Evolutionary conservation across 2,329 filamentous ascomycete genomes (phyloP).

Genomic region (Penicillium sp.): DNA sequence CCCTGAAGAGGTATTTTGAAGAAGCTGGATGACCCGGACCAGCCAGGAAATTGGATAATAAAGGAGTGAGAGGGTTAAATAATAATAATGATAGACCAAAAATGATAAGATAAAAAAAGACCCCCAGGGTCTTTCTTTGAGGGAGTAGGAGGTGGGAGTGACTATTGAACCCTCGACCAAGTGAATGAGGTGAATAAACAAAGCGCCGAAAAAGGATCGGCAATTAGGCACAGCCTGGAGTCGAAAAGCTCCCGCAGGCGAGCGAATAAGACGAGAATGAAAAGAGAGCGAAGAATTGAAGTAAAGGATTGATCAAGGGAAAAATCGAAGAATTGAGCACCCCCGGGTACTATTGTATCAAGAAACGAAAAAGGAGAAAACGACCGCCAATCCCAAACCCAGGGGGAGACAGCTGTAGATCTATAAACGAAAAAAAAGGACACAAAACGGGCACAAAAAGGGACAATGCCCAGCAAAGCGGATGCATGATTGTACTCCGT

Average conservation of each 20-base stretch:
- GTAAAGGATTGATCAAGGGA: conserved; percentile 7
- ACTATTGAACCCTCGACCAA: background rate
- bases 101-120: background rate
- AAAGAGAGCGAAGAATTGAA: conserved; percentile 11
- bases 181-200: conserved; percentile 7
- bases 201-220: conserved; percentile 3
- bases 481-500: background rate
- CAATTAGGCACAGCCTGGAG: conserved; percentile 10
- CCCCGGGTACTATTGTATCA: conserved; percentile 9
- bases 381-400: conserved; percentile 1
- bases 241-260: conserved; percentile 9
- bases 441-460: conserved; percentile 1
- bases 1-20: background rate
- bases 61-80: background rate
- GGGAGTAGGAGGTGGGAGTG: background rate
- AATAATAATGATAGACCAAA: background rate
- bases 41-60: background rate
- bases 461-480: background rate
- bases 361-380: conserved; percentile 16
- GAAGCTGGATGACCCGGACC: background rate
- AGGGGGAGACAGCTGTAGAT: conserved; percentile 13
- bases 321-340: conserved; percentile 3
- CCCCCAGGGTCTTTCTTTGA: conserved; percentile 5
- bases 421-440: conserved; percentile 16
- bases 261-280: no score